phyloP scores from a whole-genome alignment of 805 yeast genomes.

The Geotrichum ghanense region DNA sequence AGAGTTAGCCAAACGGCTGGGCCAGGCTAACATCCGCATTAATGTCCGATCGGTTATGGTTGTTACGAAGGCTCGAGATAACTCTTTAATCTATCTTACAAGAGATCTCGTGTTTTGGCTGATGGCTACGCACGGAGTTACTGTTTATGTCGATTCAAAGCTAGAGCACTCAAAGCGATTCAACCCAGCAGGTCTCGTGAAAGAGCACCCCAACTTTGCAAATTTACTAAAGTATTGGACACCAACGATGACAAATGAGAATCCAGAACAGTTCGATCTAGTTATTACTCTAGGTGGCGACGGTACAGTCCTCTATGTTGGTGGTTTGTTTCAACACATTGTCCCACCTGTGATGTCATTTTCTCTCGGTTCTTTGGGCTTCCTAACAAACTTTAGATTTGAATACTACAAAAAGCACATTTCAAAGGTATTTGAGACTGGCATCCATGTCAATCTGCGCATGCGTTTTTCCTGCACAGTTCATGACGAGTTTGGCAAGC shows the following conservation, averaged over 20 bases:
- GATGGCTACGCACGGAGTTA: conserved; percentile 29
- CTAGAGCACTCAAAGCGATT: conserved; percentile 54
- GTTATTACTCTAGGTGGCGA: conserved; percentile 90
- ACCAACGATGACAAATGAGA: conserved; percentile 34
- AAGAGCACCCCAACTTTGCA: conserved; percentile 34
- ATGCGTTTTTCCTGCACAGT: conserved; percentile 84
- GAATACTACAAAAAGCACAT: conserved; percentile 56
- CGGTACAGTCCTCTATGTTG: conserved; percentile 83
- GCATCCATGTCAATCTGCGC: conserved; percentile 67
- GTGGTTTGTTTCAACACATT: conserved; percentile 64
- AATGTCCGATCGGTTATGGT: conserved; percentile 66
- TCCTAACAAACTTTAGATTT: conserved; percentile 74
- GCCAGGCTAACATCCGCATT: conserved; percentile 35
- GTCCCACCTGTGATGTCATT: conserved; percentile 89
- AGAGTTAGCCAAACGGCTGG: conserved; percentile 19
- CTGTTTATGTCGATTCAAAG: conserved; percentile 63
- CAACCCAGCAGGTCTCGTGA: conserved; percentile 40
- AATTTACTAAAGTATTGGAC: conserved; percentile 57
- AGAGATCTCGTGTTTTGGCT: conserved; percentile 76
- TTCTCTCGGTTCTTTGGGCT: conserved; percentile 83
- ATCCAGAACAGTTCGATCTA: conserved; percentile 50
- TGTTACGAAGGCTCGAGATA: conserved; percentile 84
- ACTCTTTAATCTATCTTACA: conserved; percentile 61
- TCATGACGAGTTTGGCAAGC: conserved; percentile 30
- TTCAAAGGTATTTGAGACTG: conserved; percentile 49